phyloP scores from a whole-genome alignment of 192 early-diverging fungal genomes.

The Rhizophagus clarus region DNA sequence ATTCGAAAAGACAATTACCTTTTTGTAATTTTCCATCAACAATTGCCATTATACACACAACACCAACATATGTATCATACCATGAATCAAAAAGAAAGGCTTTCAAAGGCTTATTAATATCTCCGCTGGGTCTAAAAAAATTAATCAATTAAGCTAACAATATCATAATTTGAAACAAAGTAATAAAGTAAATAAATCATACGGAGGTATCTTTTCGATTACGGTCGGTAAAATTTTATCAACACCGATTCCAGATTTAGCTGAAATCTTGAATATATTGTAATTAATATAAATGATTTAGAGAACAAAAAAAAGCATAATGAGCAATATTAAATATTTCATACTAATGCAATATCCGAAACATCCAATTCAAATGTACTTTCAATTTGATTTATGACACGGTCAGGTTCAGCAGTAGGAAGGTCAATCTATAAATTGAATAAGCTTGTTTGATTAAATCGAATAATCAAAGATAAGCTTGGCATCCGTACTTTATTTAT shows the following conservation, averaged over 20 bases:
- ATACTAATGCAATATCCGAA: conserved; percentile 51
- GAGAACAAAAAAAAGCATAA: neutral
- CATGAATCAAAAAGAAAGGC: conserved; percentile 96
- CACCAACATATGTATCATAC: conserved; percentile 97
- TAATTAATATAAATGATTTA: neutral
- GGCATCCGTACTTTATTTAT: conserved; percentile 75
- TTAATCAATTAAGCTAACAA: neutral
- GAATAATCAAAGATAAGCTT: neutral
- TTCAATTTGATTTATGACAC: conserved; percentile 78
- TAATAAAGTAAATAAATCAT: neutral
- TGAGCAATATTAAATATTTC: neutral
- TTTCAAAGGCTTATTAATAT: conserved; percentile 69
- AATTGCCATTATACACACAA: conserved; percentile 92
- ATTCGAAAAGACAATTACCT: conserved; percentile 40
- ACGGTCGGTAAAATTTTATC: conserved; percentile 75
- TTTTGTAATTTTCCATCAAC: conserved; percentile 80
- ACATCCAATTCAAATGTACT: conserved; percentile 84
- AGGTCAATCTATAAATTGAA: conserved; percentile 72
- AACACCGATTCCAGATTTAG: conserved; percentile 80
- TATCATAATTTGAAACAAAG: neutral
- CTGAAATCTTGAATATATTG: conserved; percentile 66
- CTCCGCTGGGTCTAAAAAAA: conserved; percentile 60
- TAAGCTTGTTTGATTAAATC: neutral
- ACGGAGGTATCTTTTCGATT: conserved; percentile 77
- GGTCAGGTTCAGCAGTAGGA: conserved; percentile 81